Conservation (phyloP, 2,329 filamentous ascomycete species). For the Phialophora expanda region DNA sequence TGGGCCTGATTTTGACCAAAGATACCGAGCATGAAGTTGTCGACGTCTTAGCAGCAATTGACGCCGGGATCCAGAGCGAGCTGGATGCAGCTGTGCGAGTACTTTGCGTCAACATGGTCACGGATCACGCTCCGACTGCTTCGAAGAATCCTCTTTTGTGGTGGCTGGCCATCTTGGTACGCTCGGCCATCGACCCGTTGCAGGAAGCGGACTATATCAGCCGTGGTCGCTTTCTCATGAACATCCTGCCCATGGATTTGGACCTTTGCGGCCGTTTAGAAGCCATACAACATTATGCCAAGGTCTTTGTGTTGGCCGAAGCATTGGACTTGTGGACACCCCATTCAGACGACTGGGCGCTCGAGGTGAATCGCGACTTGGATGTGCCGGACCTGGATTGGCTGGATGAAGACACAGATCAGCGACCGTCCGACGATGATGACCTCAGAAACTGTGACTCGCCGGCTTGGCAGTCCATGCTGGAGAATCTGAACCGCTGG, state of each 20-base stretch:
- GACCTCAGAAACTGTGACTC: conserved; percentile 1
- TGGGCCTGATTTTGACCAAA: background rate
- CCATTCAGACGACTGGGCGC: background rate
- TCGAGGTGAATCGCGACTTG: background rate
- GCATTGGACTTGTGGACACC: background rate
- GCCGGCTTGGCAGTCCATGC: background rate
- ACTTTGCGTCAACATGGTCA: background rate
- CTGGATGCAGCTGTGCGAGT: background rate
- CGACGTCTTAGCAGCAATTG: background rate
- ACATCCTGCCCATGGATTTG: background rate
- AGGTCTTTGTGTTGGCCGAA: background rate
- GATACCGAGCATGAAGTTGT: background rate
- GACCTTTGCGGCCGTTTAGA: conserved; percentile 3
- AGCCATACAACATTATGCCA: conserved; percentile 1
- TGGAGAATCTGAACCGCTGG: conserved; percentile 1
- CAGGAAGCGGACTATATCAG: conserved; percentile 1
- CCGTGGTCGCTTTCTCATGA: conserved; percentile 4
- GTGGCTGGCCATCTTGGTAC: background rate
- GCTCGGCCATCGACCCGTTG: conserved; percentile 1
- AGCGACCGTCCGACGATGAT: background rate
- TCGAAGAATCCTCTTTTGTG: background rate
- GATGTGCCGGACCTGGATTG: background rate
- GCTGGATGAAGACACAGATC: background rate
- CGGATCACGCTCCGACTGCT: background rate
- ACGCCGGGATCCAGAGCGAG: background rate